Base-by-base conservation (phyloP, 352 stramenopile genomes). In the Pythium monospermum region DNA sequence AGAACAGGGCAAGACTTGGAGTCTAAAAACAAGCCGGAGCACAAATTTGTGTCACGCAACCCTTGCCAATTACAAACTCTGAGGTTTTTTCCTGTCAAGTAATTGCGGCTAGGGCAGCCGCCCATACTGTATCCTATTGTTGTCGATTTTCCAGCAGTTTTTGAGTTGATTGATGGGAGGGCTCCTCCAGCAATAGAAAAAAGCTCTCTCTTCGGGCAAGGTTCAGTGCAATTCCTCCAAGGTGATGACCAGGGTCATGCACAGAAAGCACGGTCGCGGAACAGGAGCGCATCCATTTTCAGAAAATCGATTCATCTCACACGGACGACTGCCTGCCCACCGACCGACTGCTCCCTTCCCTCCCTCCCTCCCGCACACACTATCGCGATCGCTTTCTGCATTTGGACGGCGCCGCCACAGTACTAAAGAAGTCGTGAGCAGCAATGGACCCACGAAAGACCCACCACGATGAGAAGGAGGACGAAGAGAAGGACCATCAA, bases 401-500 rank as follows among this genome's bases (percentile, higher is more conserved):
- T n/a, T 6, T 22, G 19, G 13, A 23, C 19, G 37, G 19, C 37
- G 16, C 16, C 37, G 8, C 16, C 7, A n/a, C 37, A 11, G 16
- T 11, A 43, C 37, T 11, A 19, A 43, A 25, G 16, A 8, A 12
- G 7, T 22, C 13, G 5, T 46, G 15, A 27, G 27, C 22, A 25
- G 57, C 22, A 32, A 66, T 66, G 58, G 58, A 66, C 31, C 51
- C 49, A 5, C 47, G 56, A 16, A 58, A 64, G 56, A 32, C 43
- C 11, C 26, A 23, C 11, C 36, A 43, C 31, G 36, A 32, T 27
- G 51, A 60, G 46, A 41, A 52, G 8, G 40, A 61, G 27, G 51
- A 66, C 3, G 51, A 61, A 38, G 47, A 61, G 35, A 54, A 66
- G 35, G 51, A 66, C 33, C n/a, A n/a, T n/a, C n/a, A n/a, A n/a